Evolutionary conservation across 2,329 filamentous ascomycete genomes (phyloP), one percentile per base, ranked within the genome.

Genomic region (Xylariaceae sp.): DNA sequence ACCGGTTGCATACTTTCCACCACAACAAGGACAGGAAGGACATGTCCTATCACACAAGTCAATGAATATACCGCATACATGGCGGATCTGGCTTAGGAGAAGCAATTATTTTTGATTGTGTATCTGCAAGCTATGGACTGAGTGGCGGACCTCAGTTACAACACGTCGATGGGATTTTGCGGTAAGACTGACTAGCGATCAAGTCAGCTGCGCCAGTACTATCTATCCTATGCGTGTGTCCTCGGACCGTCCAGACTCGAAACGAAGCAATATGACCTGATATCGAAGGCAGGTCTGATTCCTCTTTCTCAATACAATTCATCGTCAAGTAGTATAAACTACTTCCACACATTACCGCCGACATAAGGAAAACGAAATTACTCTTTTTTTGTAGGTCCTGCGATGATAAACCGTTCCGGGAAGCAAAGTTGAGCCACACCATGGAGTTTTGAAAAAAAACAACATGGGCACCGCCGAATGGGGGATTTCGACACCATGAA

Each of bases 191-290:
- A 59, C 57, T 47, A 63, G 61, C 61, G 58, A 42, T 35, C 50
- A 58, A 60, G 62, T 62, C 57, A 60, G 62, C 58, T 58, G 50
- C 57, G 60, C 58, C 57, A 44, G 56, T 53, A 54, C 58, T 65
- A 66, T 66, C 58, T 65, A 66, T 66, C 64, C 63, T 66, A 55
- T 56, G 55, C 55, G 53, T 57, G 54, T 64, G 56, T 45, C 61
- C 56, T 60, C 32, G 19, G 42, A 59, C 50, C 59, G 52, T 43
- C 59, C 54, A 57, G 57, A 53, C 47, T 51, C 52, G 47, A 53
- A 50, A 56, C 40, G 37, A 53, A 51, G 32, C 52, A 55, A 37
- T 43, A 39, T 39, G 40, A 51, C 44, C 45, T 47, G 43, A 50
- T 35, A 51, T 55, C 46, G 49, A 58, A 55, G 56, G 46, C 47